Evolutionary conservation across 2,329 filamentous ascomycete species (phyloP), one percentile per base, ranked within the genome.

Genomic region (Rugonectria rugulosa): DNA sequence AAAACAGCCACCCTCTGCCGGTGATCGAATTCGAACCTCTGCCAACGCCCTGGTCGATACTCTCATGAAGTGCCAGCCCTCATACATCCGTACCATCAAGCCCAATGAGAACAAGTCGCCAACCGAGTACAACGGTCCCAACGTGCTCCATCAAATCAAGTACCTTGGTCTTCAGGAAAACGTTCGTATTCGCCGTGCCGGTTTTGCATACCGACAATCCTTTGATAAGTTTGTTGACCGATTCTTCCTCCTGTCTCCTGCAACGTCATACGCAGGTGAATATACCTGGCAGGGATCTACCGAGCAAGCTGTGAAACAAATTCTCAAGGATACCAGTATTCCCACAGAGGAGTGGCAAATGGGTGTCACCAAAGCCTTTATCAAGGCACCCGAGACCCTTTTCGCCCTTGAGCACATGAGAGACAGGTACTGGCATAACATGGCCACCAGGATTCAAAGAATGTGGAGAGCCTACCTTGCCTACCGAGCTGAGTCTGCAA

Each of bases 161-260:
- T 99, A 99, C 69, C 88, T 99, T 12, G 95, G 95, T 86, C 81
- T 99, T n/a, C 94, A 98, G 73, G 95, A 99, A 77, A 99, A 99
- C 82, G 95, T 99, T 34, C 90, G 95, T 40, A 99, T 99, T 74
- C 89, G 95, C 64, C 87, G 95, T 72, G 95, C 95, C 59, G 95
- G 95, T 56, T 99, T 99, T 68, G 95, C 95, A 3, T 98, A 97
- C 69, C 91, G 95, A 73, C 94, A 98, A 70, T 92, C 92, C 0
- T 99, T 97, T 68, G 95, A 98, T 70, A 98, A 97, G 72, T 99
- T 99, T 70, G 92, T 97, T 24, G 95, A 98, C 70, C 89, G 95
- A 34, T 99, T 98, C 79, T 98, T 97, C 76, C 82, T 98, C 10
- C 80, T 99, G 32, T 98, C 95, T 4, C 92, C 94, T 1, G 92